Conservation (phyloP, 768 basidiomycete genomes). For the Chiua virens region DNA sequence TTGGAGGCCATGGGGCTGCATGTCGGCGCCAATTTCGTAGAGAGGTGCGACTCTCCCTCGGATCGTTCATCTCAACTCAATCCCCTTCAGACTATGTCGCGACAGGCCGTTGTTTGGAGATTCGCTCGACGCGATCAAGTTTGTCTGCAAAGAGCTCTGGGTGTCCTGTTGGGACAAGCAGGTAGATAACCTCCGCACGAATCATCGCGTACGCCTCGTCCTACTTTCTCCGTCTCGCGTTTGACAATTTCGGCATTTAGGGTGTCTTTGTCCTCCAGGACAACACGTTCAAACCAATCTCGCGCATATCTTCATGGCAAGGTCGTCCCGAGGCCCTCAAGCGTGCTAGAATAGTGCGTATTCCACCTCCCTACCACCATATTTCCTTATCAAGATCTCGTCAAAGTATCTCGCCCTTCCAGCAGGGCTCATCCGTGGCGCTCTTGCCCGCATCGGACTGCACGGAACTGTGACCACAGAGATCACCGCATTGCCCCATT, state of each 20-base stretch:
- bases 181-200: slow-evolving; percentile 92
- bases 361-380: background rate
- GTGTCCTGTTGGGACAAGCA: slow-evolving; percentile 90
- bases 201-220: slow-evolving; percentile 69
- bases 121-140: slow-evolving; percentile 89
- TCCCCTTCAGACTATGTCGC: slow-evolving; percentile 60
- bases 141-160: slow-evolving; percentile 97
- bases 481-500: slow-evolving; percentile 80
- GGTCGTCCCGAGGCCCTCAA: slow-evolving; percentile 72
- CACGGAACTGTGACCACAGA: slow-evolving; percentile 77
- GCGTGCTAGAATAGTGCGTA: slow-evolving; percentile 68
- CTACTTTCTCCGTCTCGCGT: background rate
- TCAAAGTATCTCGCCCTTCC: slow-evolving; percentile 78
- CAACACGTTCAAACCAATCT: slow-evolving; percentile 83
- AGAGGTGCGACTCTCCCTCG: slow-evolving; percentile 52
- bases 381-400: background rate
- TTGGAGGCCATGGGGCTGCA: slow-evolving; percentile 84
- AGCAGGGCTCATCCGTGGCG: slow-evolving; percentile 81
- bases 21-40: slow-evolving; percentile 83
- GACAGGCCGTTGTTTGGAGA: slow-evolving; percentile 75
- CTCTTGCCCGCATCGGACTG: slow-evolving; percentile 75
- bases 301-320: slow-evolving; percentile 78
- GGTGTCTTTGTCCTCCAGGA: slow-evolving; percentile 95
- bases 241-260: slow-evolving; percentile 38
- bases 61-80: background rate